Evolutionary conservation across 2,329 filamentous ascomycete species (phyloP).

Genomic region (Diaporthe sp.): DNA sequence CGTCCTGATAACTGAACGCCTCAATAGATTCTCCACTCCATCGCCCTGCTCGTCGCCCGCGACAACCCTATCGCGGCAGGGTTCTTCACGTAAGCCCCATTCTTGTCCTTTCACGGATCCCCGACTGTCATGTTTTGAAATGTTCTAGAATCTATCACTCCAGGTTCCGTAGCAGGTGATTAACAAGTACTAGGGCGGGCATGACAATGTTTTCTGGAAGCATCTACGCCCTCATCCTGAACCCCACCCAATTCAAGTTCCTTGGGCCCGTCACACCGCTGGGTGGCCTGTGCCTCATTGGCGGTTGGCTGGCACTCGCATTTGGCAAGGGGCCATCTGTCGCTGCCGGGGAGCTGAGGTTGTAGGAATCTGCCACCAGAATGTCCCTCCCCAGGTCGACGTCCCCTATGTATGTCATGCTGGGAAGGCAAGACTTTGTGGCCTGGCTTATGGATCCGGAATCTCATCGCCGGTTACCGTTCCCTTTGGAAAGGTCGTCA

Average conservation of each 20-base stretch:
- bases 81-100: constrained; percentile 61
- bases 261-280: constrained; percentile 76
- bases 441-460: neutral
- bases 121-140: too few relatives aligned
- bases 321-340: constrained; percentile 44
- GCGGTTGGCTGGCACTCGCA: constrained; percentile 69
- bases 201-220: constrained; percentile 78
- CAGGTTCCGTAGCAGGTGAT: too few relatives aligned
- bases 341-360: constrained; percentile 36
- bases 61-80: constrained; percentile 69
- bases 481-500: neutral
- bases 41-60: constrained; percentile 71
- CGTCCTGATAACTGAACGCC: neutral
- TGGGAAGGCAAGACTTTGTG: neutral
- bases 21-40: constrained; percentile 72
- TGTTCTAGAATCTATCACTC: too few relatives aligned
- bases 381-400: neutral
- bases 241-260: constrained; percentile 70
- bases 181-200: constrained; percentile 56
- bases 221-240: constrained; percentile 75
- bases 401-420: neutral
- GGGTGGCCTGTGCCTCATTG: constrained; percentile 75
- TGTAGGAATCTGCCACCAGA: constrained; percentile 10
- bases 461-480: neutral
- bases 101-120: too few relatives aligned